phyloP scores from a whole-genome alignment of 2,329 filamentous ascomycete species.

The Paraconiothyrium brasiliense region DNA sequence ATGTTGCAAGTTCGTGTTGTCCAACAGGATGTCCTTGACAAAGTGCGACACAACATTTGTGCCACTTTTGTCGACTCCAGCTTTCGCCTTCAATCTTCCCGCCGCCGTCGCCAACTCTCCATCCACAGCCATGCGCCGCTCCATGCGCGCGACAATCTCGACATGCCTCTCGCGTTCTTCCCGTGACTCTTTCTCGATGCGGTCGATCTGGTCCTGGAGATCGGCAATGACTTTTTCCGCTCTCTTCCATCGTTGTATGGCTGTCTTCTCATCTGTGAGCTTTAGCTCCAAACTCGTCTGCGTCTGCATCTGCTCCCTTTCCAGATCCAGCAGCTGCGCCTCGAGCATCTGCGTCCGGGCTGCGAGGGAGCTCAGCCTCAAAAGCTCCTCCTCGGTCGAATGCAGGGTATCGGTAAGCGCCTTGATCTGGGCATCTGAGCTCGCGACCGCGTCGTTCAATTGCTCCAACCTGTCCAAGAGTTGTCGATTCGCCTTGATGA shows the following conservation, averaged over 20 bases:
- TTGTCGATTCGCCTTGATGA: constrained; percentile 82
- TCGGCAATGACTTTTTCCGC: constrained; percentile 81
- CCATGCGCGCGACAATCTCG: constrained; percentile 83
- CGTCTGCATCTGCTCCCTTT: constrained; percentile 80
- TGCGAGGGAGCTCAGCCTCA: constrained; percentile 77
- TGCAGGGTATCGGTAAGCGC: constrained; percentile 79
- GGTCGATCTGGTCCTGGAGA: constrained; percentile 87
- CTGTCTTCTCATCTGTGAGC: constrained; percentile 78
- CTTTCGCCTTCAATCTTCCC: constrained; percentile 77
- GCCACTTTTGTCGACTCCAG: constrained; percentile 67
- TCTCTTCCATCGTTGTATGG: constrained; percentile 83
- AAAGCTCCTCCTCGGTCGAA: constrained; percentile 79
- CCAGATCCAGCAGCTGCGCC: constrained; percentile 78
- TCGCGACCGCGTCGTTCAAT: constrained; percentile 79
- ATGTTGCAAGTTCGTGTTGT: constrained; percentile 92
- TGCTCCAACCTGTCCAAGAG: constrained; percentile 85
- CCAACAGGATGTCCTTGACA: constrained; percentile 91
- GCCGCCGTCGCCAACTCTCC: constrained; percentile 82
- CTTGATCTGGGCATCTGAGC: constrained; percentile 82
- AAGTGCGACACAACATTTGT: constrained; percentile 90
- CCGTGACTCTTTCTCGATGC: constrained; percentile 83
- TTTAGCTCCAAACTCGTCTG: constrained; percentile 73
- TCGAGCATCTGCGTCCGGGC: constrained; percentile 81
- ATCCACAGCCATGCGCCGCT: constrained; percentile 83
- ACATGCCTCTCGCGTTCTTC: constrained; percentile 83